Base-by-base conservation (phyloP, 257 asterid genomes). In the Henckelia pumila region DNA sequence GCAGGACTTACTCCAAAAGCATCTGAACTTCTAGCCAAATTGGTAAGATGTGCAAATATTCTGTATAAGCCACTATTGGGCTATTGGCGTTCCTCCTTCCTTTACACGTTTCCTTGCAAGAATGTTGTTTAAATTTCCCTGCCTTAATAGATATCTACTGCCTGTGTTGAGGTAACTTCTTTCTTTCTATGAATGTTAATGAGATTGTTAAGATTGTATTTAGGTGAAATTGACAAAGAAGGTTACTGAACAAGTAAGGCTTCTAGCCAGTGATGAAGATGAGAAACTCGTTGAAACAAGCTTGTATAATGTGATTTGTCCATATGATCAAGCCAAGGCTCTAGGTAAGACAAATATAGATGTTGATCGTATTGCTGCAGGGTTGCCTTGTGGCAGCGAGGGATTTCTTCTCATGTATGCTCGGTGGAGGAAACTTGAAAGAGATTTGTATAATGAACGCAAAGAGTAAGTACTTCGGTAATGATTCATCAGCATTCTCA, bases 331-430 rank as follows among this genome's bases (percentile, higher is more conserved):
- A 82, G 99, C 99, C 57, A 94, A 74, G 77, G 99, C 99, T 57
- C 99, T 94, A 60, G 99, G 99, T 77, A 94, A 91, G 85, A 94
- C 96, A 40, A 94, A 86, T 52, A 91, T 94, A 62, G 99, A 94
- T 72, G 89, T 88, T 60, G 98, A 88, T 71, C 96, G 99, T 8
- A 91, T 94, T 73, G 95, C 98, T 37, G 99, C 99, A 53, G 99
- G 99, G 35, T 75, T 94, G 72, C 99, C 99, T 56, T 94, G 99
- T 72, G 99, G 99, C 20, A 88, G 91, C 69, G 99, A 94, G 78
- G 99, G 99, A 63, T 94, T 91, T 72, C 95, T 94, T 78, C 96
- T 94, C 75, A 94, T 94, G 99, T 88, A 80, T 79, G 99, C 99
- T 81, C 93, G 99, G 9, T 94, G 99, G 99, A 84, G 95, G 76